Percentiles rank a stretch among this genome's conserved stretches.
These are phyloP conservation scores for Nephelium lappaceum DNA, from an alignment of 345 rosid species.

Conservation along the genomic window DNA sequence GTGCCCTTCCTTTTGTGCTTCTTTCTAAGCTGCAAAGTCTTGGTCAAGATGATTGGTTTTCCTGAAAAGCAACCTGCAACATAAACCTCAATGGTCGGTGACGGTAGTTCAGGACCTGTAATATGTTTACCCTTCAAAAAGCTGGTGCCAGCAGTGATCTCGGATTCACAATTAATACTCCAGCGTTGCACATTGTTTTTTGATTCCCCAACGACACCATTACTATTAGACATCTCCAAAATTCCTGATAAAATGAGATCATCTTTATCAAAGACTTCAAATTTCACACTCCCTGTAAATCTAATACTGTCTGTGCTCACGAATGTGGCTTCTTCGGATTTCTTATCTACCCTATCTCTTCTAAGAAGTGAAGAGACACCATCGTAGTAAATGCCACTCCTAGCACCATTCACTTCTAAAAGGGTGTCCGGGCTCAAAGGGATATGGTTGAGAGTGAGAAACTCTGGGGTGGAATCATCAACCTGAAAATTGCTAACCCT, in stretches of 20 bases:
- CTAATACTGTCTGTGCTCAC: slow-evolving; percentile 84
- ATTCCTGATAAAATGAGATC: slow-evolving; percentile 72
- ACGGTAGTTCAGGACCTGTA: slow-evolving; percentile 47
- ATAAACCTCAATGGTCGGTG: slow-evolving; percentile 79
- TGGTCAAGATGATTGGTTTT: slow-evolving; percentile 77
- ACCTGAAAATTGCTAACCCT: slow-evolving; percentile 75
- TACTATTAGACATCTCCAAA: slow-evolving; percentile 58
- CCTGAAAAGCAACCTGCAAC: slow-evolving; percentile 79
- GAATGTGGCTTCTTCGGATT: slow-evolving; percentile 83
- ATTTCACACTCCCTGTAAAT: slow-evolving; percentile 79
- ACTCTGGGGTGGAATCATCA: slow-evolving; percentile 67
- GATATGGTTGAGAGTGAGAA: slow-evolving; percentile 71
- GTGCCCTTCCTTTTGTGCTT: slow-evolving; percentile 55
- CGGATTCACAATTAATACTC: slow-evolving; percentile 80
- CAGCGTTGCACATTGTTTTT: slow-evolving; percentile 58
- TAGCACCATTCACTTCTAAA: slow-evolving; percentile 76
- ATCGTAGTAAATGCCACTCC: slow-evolving; percentile 58
- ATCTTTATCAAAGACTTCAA: slow-evolving; percentile 70
- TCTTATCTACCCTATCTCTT: slow-evolving; percentile 79
- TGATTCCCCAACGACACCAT: slow-evolving; percentile 60
- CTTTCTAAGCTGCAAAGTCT: slow-evolving; percentile 74
- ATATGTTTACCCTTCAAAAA: slow-evolving; percentile 67
- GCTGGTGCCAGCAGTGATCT: slow-evolving; percentile 48
- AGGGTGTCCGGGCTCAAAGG: slow-evolving; percentile 74
- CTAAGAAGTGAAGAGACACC: slow-evolving; percentile 70